Evolutionary conservation across 805 yeast species (phyloP), one percentile per base, ranked within the genome.

Genomic region (Starmera caribaea): DNA sequence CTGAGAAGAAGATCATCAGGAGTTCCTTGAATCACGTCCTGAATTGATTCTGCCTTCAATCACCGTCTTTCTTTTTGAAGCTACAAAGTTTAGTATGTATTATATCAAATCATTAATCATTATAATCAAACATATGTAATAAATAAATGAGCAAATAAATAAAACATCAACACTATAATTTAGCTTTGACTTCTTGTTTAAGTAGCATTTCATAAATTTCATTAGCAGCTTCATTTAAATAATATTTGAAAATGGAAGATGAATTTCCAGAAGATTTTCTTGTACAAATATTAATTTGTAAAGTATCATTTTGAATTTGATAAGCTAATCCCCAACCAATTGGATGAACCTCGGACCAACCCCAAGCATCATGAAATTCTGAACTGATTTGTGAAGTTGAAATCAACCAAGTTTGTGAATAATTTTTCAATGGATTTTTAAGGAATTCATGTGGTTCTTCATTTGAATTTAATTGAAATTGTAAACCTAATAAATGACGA

Each of bases 321-420:
- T 90, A 90, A 8, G 96, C 97, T 46, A 86, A 71, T 8, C 97
- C 98, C 53, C 84, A 79, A 8, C 98, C 98, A 45, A 81, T 85
- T 55, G 89, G 95, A 51, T 83, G 79, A 37, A 92, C 97, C 60
- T 94, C 95, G 15, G 96, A 76, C 86, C 88, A 90, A 29, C 98
- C 98, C 71, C 89, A 90, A 35, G 94, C 89, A 58, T 87, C 87
- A 63, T 87, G 85, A 61, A 69, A 69, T 51, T 81, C 84, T 5
- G 94, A 82, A 8, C 92, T 82, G 48, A 90, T 70, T 63, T 90
- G 97, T 2, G 96, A 87, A 3, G 96, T 78, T 15, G 95, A 83
- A 38, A 90, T 60, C 59, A 73, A 79, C 98, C 98, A 90, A 35
- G 84, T 75, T 28, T 78, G 66, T 6, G 94, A 80, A 66, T 86